Percentiles rank a stretch among this genome's conserved stretches.
Evolutionary conservation across 257 asterid species (phyloP).

Genomic region (Cinchona pubescens): DNA sequence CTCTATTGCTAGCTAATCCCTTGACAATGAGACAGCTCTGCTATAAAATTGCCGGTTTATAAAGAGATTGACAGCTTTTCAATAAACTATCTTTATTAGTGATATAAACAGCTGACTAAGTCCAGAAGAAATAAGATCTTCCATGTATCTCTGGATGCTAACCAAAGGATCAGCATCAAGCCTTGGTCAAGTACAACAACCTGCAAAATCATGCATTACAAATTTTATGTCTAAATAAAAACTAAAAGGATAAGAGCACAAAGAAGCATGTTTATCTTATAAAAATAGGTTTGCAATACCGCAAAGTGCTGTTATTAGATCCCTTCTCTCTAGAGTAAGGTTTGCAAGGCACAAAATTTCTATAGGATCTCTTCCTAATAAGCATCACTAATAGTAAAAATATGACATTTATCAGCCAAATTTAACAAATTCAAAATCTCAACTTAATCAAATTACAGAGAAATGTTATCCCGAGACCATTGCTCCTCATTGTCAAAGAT

Average conservation of each 20-base stretch:
- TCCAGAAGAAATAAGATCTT: slow-evolving; percentile 76
- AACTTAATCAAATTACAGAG: not conserved
- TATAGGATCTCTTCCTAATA: slow-evolving; percentile 78
- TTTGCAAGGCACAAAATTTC: slow-evolving; percentile 86
- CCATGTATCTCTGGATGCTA: too few relatives aligned
- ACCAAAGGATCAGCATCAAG: too few relatives aligned
- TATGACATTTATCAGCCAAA: too few relatives aligned
- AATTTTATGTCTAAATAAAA: too few relatives aligned
- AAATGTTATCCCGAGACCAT: not conserved
- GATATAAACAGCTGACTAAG: slow-evolving; percentile 59
- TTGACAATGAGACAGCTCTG: not conserved
- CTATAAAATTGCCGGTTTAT: not conserved
- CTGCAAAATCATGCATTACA: too few relatives aligned
- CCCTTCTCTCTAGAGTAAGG: slow-evolving; percentile 88
- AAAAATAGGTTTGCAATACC: too few relatives aligned
- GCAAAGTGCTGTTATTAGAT: slow-evolving; percentile 79
- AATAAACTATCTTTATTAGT: slow-evolving; percentile 66
- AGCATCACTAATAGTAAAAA: slow-evolving; percentile 62
- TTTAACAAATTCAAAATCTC: too few relatives aligned
- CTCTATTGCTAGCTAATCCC: not conserved
- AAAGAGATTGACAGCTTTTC: slow-evolving; percentile 1
- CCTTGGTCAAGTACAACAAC: too few relatives aligned
- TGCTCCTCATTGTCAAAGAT: not conserved
- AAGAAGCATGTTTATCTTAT: slow-evolving; percentile 87
- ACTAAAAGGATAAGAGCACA: too few relatives aligned